These are phyloP conservation scores for Corylus avellana DNA, from an alignment of 306 rosid species.

Conservation along the genomic window DNA sequence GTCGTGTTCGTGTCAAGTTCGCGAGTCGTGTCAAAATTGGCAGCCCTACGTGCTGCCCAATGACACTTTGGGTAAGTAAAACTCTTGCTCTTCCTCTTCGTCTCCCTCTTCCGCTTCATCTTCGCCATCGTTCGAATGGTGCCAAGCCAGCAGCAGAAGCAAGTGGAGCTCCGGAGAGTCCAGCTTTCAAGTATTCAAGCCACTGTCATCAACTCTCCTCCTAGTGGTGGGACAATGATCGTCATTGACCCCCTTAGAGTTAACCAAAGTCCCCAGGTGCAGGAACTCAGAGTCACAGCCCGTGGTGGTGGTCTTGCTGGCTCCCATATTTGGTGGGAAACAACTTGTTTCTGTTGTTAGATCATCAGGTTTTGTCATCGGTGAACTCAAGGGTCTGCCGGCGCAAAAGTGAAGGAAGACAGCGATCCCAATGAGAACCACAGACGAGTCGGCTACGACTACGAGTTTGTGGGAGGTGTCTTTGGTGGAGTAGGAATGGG, in stretches of 20 bases:
- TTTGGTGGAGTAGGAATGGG: constrained; percentile 39
- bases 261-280: constrained; percentile 80
- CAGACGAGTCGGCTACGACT: constrained; percentile 48
- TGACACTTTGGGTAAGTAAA: constrained; percentile 57
- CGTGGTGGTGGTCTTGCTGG: constrained; percentile 11
- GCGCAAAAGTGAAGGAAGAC: constrained; percentile 50
- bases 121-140: constrained; percentile 1
- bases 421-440: constrained; percentile 28
- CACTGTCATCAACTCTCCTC: neutral
- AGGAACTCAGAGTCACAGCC: constrained; percentile 77
- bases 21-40: no score
- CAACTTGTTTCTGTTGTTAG: constrained; percentile 49
- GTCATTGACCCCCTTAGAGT: constrained; percentile 61
- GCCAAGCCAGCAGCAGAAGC: constrained; percentile 46
- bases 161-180: constrained; percentile 62
- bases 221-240: constrained; percentile 43
- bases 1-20: no score
- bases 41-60: constrained; percentile 29
- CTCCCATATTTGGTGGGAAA: constrained; percentile 13
- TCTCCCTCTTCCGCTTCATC: constrained; percentile 49
- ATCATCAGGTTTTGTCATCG: constrained; percentile 68
- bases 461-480: constrained; percentile 50
- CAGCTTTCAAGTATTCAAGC: constrained; percentile 41
- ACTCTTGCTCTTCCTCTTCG: constrained; percentile 39
- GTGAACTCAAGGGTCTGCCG: constrained; percentile 28